Evolutionary conservation across 2,329 filamentous ascomycete genomes (phyloP).

Genomic region (Fusarium sp.): DNA sequence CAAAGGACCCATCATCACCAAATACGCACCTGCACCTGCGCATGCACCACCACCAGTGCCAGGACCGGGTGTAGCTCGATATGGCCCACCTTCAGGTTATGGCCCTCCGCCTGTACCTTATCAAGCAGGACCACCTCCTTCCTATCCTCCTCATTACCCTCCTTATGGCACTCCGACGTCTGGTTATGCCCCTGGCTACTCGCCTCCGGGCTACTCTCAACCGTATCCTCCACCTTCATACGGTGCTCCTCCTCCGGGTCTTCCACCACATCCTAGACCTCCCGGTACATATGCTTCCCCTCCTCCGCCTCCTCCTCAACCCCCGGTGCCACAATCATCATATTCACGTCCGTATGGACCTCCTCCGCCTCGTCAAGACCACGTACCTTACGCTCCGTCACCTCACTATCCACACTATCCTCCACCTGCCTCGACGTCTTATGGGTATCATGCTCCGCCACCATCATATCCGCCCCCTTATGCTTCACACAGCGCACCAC

Average conservation of each 20-base stretch:
- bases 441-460: constrained; percentile 38
- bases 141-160: constrained; percentile 44
- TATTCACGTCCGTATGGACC: constrained; percentile 44
- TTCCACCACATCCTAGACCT: constrained; percentile 42
- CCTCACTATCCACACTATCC: constrained; percentile 40
- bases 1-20: constrained; percentile 55
- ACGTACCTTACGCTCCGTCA: constrained; percentile 39
- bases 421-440: constrained; percentile 35
- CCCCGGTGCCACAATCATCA: constrained; percentile 29
- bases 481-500: constrained; percentile 39
- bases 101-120: constrained; percentile 47
- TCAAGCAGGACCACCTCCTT: constrained; percentile 39
- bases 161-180: constrained; percentile 42
- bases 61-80: constrained; percentile 30
- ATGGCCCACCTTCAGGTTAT: constrained; percentile 47
- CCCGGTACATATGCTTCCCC: constrained; percentile 35
- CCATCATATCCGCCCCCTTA: constrained; percentile 42
- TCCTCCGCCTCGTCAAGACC: constrained; percentile 36
- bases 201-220: constrained; percentile 46
- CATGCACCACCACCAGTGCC: constrained; percentile 41
- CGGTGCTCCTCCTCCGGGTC: constrained; percentile 41
- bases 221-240: constrained; percentile 46
- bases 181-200: constrained; percentile 48
- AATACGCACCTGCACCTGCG: constrained; percentile 53
- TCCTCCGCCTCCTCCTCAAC: constrained; percentile 32